Percentiles rank a stretch among this genome's conserved stretches.
These are phyloP conservation scores for Paraleonurus japonicus DNA, from an alignment of 257 asterid species.

Conservation along the genomic window DNA sequence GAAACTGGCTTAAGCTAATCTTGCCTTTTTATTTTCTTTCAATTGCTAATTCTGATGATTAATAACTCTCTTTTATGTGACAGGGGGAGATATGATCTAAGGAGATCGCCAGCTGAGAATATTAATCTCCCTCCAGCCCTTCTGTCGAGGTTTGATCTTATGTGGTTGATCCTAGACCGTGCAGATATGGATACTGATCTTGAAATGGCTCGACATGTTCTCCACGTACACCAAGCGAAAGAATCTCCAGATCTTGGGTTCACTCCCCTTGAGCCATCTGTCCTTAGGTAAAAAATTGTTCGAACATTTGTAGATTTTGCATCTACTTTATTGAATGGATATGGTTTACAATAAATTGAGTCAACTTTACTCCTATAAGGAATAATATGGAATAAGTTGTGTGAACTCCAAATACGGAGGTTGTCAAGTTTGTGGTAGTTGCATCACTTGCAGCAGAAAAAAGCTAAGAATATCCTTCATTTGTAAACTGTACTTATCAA, in stretches of 20 bases:
- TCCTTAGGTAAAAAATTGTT: slow-evolving; percentile 63
- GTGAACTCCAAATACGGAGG: neutral
- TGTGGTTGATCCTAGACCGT: slow-evolving; percentile 95
- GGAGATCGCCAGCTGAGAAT: slow-evolving; percentile 99
- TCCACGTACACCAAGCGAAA: slow-evolving; percentile 90
- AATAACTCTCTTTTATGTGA: slow-evolving; percentile 1
- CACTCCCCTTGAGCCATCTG: slow-evolving; percentile 93
- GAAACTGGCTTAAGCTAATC: neutral
- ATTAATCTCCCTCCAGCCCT: slow-evolving; percentile 99
- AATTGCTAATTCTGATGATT: slow-evolving; percentile 4
- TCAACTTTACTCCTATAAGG: neutral
- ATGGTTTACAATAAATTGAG: neutral
- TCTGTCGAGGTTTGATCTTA: slow-evolving; percentile 93
- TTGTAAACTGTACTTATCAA: neutral
- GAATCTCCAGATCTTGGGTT: slow-evolving; percentile 99
- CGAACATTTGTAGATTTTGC: neutral
- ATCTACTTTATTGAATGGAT: neutral
- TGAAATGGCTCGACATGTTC: slow-evolving; percentile 97
- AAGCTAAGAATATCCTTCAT: neutral
- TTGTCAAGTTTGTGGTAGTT: neutral
- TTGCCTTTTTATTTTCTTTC: neutral
- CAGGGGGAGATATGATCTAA: slow-evolving; percentile 96
- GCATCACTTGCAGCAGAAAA: neutral
- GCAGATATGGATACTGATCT: slow-evolving; percentile 99
- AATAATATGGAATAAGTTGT: neutral